Base-by-base conservation (phyloP, 2,329 filamentous ascomycete genomes). In the Pyrenochaeta sp. region DNA sequence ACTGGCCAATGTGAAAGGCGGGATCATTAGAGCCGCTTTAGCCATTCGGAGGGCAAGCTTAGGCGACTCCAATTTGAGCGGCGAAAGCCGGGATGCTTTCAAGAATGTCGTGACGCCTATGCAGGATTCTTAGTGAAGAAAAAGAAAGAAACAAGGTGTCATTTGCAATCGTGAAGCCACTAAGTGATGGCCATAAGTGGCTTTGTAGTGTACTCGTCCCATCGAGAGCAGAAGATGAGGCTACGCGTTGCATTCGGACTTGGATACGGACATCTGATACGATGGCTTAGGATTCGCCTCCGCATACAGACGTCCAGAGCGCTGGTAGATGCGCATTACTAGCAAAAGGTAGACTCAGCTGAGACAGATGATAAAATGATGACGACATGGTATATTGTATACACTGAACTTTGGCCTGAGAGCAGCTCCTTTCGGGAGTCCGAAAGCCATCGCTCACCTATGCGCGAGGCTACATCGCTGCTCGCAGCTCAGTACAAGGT, bases 21-120 rank as follows among this genome's bases (percentile, higher is more conserved):
- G 14, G n/a, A n/a, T 17, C 43, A 39, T 51, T 12, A 9, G 23
- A 51, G 32, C 37, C 49, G 40, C 40, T 52, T 51, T 49, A 58
- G 20, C 54, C 58, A 49, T 41, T 21, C 35, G 29, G n/a, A 20
- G 21, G 51, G 58, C 42, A 58, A 51, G 49, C 32, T 11, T 50
- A 58, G 49, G 51, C 58, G 54, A 60, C 27, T 49, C 17, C 20
- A 10, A 14, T 43, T 32, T 35, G 23, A 31, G 41, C 47, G 50
- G 49, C 30, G 44, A 49, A 45, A 43, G 4, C 36, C 45, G 48
- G 45, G 23, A 23, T 36, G 41, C 35, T 15, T 39, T 27, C 32
- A 7, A 36, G 5, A 33, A 17, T 9, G 17, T 33, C 23, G 23
- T 35, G 40, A 18, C 36, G 10, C 32, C 10, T n/a, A 36, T 44